Conservation (phyloP, 495 filamentous ascomycete species). For the Penicillium canariense region DNA sequence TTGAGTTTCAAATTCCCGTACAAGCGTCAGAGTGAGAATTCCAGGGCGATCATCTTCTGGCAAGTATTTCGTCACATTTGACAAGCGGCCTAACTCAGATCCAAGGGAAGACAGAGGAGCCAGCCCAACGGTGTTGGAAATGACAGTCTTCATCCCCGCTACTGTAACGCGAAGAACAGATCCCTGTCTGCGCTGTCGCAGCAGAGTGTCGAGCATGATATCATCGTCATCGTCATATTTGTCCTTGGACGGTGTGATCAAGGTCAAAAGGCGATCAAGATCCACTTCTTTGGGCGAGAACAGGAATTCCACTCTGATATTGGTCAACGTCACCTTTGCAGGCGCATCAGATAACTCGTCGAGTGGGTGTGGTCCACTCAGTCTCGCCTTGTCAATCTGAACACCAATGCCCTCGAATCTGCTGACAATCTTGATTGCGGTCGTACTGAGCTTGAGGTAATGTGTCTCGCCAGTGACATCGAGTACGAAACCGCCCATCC, state of each 20-base stretch:
- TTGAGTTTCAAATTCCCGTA: slow-evolving; percentile 58
- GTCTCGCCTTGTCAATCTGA: slow-evolving; percentile 69
- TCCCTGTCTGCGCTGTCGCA: slow-evolving; percentile 87
- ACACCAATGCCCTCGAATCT: slow-evolving; percentile 66
- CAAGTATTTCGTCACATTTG: slow-evolving; percentile 88
- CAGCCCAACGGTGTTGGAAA: slow-evolving; percentile 60
- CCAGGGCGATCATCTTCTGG: slow-evolving; percentile 96
- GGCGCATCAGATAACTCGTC: slow-evolving; percentile 48
- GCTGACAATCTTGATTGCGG: slow-evolving; percentile 73
- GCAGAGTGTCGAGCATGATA: slow-evolving; percentile 87
- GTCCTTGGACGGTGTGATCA: slow-evolving; percentile 88
- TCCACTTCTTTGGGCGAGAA: slow-evolving; percentile 73
- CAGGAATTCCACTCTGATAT: slow-evolving; percentile 72
- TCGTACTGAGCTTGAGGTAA: slow-evolving; percentile 69
- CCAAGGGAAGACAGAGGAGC: slow-evolving; percentile 63
- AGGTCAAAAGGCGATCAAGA: slow-evolving; percentile 73
- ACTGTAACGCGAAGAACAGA: slow-evolving; percentile 73
- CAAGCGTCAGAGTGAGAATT: slow-evolving; percentile 67
- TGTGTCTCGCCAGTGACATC: slow-evolving; percentile 74
- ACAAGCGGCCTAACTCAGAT: slow-evolving; percentile 75
- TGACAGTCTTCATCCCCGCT: slow-evolving; percentile 53
- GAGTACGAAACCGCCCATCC: slow-evolving; percentile 72
- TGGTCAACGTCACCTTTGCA: slow-evolving; percentile 53
- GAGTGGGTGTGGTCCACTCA: slow-evolving; percentile 64
- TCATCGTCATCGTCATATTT: slow-evolving; percentile 92